Conservation (phyloP, 148 eudicot genomes). For the Amaranthus hypochondriacus region DNA sequence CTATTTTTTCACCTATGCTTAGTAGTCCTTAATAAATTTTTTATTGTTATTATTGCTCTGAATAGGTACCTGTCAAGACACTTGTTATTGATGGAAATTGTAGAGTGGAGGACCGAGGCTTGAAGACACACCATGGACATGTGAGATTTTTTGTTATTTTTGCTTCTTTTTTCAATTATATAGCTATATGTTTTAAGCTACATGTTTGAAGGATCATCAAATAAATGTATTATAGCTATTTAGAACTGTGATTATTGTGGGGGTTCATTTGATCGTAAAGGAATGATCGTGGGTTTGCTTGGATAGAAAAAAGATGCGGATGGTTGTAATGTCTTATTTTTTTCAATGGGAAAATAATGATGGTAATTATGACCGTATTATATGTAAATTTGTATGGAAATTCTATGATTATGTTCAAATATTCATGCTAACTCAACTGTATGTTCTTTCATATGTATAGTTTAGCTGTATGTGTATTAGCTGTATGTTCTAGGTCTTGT, state of each 20-base stretch:
- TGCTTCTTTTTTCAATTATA: background rate
- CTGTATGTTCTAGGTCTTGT: background rate
- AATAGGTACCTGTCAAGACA: slow-evolving; percentile 83
- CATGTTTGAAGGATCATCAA: slow-evolving; percentile 1
- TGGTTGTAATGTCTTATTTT: background rate
- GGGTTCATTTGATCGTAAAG: background rate
- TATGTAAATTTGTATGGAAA: too few species aligned
- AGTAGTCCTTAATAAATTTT: background rate
- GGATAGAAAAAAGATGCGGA: background rate
- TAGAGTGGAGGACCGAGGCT: slow-evolving; percentile 97
- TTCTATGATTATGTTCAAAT: too few species aligned
- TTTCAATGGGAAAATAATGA: too few species aligned
- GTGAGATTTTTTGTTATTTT: slow-evolving; percentile 44
- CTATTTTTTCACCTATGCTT: background rate
- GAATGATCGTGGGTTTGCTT: background rate
- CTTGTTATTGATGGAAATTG: slow-evolving; percentile 94
- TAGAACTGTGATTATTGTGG: background rate
- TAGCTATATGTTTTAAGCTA: slow-evolving; percentile 2
- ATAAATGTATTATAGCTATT: background rate
- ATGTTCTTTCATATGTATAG: background rate
- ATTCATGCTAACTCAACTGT: too few species aligned
- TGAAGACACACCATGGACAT: slow-evolving; percentile 99
- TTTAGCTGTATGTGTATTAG: background rate
- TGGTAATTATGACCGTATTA: too few species aligned
- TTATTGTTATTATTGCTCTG: background rate